phyloP scores from a whole-genome alignment of 495 filamentous ascomycete species.

The Penicillium cosmopolitanum region DNA sequence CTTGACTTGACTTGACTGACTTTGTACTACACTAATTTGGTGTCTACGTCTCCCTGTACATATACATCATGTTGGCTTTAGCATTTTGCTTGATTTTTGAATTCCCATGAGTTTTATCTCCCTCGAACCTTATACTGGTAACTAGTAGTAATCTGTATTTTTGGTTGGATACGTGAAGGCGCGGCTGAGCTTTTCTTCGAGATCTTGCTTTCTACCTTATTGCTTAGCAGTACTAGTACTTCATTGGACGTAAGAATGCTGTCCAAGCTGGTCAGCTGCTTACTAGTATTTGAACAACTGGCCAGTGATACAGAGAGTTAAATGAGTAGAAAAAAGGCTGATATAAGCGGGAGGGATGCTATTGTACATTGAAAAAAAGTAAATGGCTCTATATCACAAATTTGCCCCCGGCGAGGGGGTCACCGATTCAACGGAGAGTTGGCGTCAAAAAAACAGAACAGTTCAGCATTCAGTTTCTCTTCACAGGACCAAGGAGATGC shows the following conservation, averaged over 20 bases:
- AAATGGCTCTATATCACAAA: constrained; percentile 24
- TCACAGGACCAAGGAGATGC: no score
- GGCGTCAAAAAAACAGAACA: no score
- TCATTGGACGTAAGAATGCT: no score
- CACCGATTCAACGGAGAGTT: no score
- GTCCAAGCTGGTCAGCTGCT: no score
- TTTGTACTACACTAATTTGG: constrained; percentile 7
- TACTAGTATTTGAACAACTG: no score
- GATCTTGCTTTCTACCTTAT: no score
- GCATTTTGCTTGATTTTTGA: constrained; percentile 1
- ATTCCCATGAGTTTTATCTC: neutral
- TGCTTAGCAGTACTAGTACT: no score
- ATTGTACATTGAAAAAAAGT: constrained; percentile 8
- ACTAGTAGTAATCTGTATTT: neutral
- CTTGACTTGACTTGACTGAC: neutral
- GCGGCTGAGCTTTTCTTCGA: no score
- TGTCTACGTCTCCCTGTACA: constrained; percentile 15
- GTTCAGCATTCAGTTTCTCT: no score
- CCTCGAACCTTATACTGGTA: neutral
- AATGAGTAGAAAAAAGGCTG: neutral
- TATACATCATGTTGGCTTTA: constrained; percentile 14
- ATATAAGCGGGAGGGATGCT: neutral
- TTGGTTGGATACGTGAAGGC: neutral
- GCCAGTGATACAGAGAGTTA: neutral
- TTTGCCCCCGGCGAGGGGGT: neutral